Evolutionary conservation across 352 stramenopile species (phyloP).

Genomic region (Globisporangium uncinulatum): DNA sequence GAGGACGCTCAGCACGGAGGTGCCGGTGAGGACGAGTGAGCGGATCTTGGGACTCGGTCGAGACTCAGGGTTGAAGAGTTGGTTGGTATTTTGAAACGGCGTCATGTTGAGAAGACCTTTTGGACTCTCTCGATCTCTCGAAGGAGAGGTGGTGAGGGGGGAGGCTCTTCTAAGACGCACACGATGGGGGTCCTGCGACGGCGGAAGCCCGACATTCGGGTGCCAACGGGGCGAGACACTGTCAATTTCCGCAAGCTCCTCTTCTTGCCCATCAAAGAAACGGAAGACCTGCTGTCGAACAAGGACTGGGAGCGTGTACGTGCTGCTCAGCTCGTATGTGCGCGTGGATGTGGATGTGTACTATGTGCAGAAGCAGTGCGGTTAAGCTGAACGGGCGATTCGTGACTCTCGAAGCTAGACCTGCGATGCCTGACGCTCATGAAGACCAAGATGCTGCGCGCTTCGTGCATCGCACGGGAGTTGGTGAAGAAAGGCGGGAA

Average conservation of each 20-base stretch:
- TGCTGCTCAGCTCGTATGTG: neutral
- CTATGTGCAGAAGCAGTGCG: too few species aligned
- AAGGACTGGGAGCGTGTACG: constrained; percentile 62
- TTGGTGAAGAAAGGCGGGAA: constrained; percentile 67
- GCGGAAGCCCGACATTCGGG: constrained; percentile 62
- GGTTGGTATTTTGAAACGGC: neutral
- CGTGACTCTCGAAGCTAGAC: constrained; percentile 38
- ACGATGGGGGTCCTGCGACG: constrained; percentile 55
- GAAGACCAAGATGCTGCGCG: constrained; percentile 80
- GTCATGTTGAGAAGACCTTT: neutral
- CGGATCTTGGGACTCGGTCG: neutral
- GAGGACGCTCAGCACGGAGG: neutral
- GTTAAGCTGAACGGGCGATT: neutral
- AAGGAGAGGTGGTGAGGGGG: too few species aligned
- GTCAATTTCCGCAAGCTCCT: constrained; percentile 79
- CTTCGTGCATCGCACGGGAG: constrained; percentile 62
- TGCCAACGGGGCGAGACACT: constrained; percentile 61
- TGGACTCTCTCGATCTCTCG: neutral
- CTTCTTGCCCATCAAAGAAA: constrained; percentile 66
- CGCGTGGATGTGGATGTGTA: too few species aligned
- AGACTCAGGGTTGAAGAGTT: neutral
- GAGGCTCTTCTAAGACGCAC: neutral
- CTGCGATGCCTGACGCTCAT: constrained; percentile 74
- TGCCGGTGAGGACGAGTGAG: neutral
- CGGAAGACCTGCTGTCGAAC: constrained; percentile 59